These are phyloP conservation scores for Immersiella caudata DNA, from an alignment of 495 filamentous ascomycete species.

Conservation along the genomic window DNA sequence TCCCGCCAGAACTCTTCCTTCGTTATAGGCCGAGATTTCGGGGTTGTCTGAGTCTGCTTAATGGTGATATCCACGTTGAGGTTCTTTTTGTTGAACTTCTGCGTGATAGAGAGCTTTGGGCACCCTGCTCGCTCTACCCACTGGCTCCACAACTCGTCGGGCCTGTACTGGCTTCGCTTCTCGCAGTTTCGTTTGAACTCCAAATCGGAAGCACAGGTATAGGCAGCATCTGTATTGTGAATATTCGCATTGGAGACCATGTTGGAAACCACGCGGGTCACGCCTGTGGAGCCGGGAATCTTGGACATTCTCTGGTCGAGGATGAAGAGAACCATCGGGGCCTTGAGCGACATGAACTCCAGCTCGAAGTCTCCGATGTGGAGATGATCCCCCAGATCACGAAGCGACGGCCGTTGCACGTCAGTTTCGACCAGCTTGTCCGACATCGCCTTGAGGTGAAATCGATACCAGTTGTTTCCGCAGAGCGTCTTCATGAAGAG, in stretches of 20 bases:
- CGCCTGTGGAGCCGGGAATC: constrained; percentile 76
- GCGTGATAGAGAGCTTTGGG: constrained; percentile 78
- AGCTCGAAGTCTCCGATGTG: constrained; percentile 78
- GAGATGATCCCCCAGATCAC: constrained; percentile 75
- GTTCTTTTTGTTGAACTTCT: constrained; percentile 97
- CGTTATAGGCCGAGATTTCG: constrained; percentile 47
- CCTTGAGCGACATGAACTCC: constrained; percentile 90
- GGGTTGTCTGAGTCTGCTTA: constrained; percentile 67
- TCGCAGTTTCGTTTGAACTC: constrained; percentile 82
- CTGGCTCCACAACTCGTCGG: constrained; percentile 88
- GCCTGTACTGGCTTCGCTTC: constrained; percentile 78
- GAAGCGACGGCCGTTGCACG: constrained; percentile 77
- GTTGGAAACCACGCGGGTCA: constrained; percentile 79
- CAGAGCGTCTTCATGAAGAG: constrained; percentile 85
- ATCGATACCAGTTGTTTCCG: constrained; percentile 92
- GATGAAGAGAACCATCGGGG: constrained; percentile 88
- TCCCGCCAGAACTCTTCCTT: constrained; percentile 79
- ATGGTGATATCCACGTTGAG: constrained; percentile 93
- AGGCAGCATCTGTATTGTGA: constrained; percentile 67
- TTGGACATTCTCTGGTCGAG: constrained; percentile 89
- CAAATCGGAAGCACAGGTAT: constrained; percentile 71
- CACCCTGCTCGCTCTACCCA: constrained; percentile 90
- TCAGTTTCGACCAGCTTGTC: constrained; percentile 84
- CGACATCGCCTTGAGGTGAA: constrained; percentile 81
- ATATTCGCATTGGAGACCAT: constrained; percentile 82